phyloP scores from a whole-genome alignment of 495 filamentous ascomycete species.

The Pyrenopolyporus hunteri region DNA sequence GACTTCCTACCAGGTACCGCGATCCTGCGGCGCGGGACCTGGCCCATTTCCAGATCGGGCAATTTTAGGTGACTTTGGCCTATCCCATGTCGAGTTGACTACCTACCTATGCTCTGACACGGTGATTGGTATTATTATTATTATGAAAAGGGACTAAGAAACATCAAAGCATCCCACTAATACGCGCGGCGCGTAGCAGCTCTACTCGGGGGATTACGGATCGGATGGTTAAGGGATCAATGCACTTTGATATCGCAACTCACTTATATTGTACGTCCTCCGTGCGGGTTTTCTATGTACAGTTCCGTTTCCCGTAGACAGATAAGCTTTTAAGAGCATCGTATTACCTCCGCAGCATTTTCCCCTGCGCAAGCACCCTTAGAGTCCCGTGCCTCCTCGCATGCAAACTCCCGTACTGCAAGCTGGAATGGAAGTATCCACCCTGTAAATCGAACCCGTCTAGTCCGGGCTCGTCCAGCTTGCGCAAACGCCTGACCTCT shows the following conservation, averaged over 20 bases:
- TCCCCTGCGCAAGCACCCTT: neutral
- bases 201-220: neutral
- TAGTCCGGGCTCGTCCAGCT: constrained; percentile 12
- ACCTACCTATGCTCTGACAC: neutral
- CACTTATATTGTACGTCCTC: constrained; percentile 5
- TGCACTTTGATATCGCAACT: neutral
- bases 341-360: neutral
- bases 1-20: too few relatives aligned
- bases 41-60: constrained; percentile 21
- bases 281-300: constrained; percentile 11
- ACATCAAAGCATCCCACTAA: constrained; percentile 2
- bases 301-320: neutral
- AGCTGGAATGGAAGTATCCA: constrained; percentile 4
- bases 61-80: constrained; percentile 18
- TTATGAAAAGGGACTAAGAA: neutral
- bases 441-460: constrained; percentile 15
- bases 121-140: too few relatives aligned
- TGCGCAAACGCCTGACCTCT: constrained; percentile 28
- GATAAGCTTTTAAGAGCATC: constrained; percentile 2
- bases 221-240: neutral
- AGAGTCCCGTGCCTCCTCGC: neutral
- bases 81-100: constrained; percentile 22
- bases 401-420: constrained; percentile 20
- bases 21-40: constrained; percentile 2
- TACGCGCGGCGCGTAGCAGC: neutral